Base-by-base conservation (phyloP, 2,329 filamentous ascomycete genomes). In the Eurotiales sp. region DNA sequence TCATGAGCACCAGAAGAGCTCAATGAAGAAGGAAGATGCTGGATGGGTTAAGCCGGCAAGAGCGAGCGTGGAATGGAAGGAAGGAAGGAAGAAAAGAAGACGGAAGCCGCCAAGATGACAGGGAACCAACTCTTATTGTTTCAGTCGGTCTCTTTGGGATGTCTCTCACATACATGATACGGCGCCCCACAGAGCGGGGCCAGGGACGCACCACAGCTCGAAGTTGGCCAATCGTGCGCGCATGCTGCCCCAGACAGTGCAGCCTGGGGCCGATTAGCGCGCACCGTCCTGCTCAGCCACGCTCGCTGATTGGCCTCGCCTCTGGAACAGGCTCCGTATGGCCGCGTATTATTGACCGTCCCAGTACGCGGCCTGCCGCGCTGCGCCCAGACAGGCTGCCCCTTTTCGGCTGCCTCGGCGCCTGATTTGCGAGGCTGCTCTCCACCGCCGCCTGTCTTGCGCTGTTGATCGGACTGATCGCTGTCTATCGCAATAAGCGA, bases 61-160 rank as follows among this genome's bases (percentile, higher is more conserved):
- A 53, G 42, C 15, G 51, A 58, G 54, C 15, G 54, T 52, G 39
- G 39, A 55, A 53, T 32, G 48, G 41, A 51, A 45, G 46, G 19
- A n/a, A 22, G 12, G 42, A 37, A 19, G 21, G n/a, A 48, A 30
- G 19, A 8, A 15, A 25, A 19, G 22, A 39, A 39, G 22, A 25
- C 15, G 45, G 21, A 47, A 36, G 25, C 5, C 25, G 25, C 25
- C 25, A 27, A 25, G 34, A n/a, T n/a, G n/a, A 27, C 22, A 49
- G 30, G 37, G 46, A 25, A n/a, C n/a, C n/a, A n/a, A n/a, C n/a
- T n/a, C n/a, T n/a, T n/a, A n/a, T n/a, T n/a, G n/a, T n/a, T n/a
- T n/a, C n/a, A n/a, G n/a, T n/a, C n/a, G n/a, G n/a, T n/a, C n/a
- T n/a, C n/a, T n/a, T n/a, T n/a, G n/a, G n/a, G n/a, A n/a, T n/a